These are phyloP conservation scores for Dissophora globulifera DNA, from an alignment of 192 early-diverging fungal species.

Conservation along the genomic window DNA sequence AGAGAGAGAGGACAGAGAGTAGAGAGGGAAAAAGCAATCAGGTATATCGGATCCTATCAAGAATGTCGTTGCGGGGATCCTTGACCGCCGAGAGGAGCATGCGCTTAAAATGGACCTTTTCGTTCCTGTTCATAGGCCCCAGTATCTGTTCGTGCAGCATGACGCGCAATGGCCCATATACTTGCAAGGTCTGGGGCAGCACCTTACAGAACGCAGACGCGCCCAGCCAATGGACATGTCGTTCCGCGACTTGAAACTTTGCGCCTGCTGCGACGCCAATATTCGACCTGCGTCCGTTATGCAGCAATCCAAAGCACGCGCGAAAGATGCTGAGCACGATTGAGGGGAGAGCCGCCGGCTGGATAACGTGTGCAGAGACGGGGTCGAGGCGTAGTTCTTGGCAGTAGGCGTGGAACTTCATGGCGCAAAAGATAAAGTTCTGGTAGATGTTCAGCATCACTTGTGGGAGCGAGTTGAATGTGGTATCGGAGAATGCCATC, in stretches of 20 bases:
- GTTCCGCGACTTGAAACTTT: constrained; percentile 15
- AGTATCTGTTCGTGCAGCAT: constrained; percentile 17
- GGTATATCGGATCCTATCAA: constrained; percentile 23
- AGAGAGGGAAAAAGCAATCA: constrained; percentile 1
- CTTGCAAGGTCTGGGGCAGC: constrained; percentile 3
- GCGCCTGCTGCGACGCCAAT: constrained; percentile 14
- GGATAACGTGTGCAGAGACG: constrained; percentile 7
- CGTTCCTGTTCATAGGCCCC: not conserved
- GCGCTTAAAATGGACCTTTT: constrained; percentile 21
- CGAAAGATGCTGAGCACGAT: constrained; percentile 25
- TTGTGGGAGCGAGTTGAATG: constrained; percentile 65
- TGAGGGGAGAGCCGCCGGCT: not conserved
- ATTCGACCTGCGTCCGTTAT: constrained; percentile 27
- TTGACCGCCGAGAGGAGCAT: constrained; percentile 20
- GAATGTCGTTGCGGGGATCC: constrained; percentile 28
- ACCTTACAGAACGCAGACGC: constrained; percentile 28
- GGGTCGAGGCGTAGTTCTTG: constrained; percentile 37
- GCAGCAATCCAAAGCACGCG: constrained; percentile 21
- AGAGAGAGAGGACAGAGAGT: not conserved
- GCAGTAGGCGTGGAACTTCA: constrained; percentile 66
- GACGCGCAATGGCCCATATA: constrained; percentile 12
- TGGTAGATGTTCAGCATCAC: constrained; percentile 86
- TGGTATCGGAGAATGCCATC: constrained; percentile 70
- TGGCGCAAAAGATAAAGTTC: constrained; percentile 76
- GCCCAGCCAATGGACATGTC: constrained; percentile 48